A percentile compares a stretch with the other conserved stretches of the same genome.
Conservation (phyloP, 2,329 filamentous ascomycete species). For the Aspergillus oerlinghausenensis region DNA sequence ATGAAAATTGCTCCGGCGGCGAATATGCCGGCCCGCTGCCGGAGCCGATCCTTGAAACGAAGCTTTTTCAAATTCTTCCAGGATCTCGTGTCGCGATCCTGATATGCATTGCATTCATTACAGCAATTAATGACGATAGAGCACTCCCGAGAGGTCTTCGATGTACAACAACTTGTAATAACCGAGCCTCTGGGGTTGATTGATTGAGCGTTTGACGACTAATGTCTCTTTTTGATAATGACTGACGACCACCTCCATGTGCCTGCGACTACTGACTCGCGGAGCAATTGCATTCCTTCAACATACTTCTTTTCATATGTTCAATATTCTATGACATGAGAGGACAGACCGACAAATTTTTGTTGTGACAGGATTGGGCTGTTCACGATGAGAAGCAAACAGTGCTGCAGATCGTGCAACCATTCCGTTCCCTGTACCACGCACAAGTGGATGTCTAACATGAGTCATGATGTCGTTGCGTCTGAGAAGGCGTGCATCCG, state of each 20-base stretch:
- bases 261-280: constrained; percentile 34
- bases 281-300: constrained; percentile 25
- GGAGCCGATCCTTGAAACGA: constrained; percentile 38
- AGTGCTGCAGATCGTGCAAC: background rate
- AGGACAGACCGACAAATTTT: background rate
- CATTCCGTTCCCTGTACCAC: background rate
- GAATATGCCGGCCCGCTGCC: constrained; percentile 39
- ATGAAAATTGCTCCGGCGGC: constrained; percentile 58
- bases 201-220: constrained; percentile 25
- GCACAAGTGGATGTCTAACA: background rate
- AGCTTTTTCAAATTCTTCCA: constrained; percentile 43
- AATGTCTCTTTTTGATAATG: constrained; percentile 25
- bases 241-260: constrained; percentile 19
- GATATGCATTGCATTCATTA: constrained; percentile 1
- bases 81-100: constrained; percentile 36
- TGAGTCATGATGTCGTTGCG: constrained; percentile 9
- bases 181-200: constrained; percentile 14
- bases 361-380: background rate
- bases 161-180: constrained; percentile 20
- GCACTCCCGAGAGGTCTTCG: constrained; percentile 15
- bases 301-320: constrained; percentile 11
- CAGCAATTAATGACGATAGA: constrained; percentile 25
- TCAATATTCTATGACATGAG: constrained; percentile 4
- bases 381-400: background rate
- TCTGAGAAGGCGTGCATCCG: constrained; percentile 9